Evolutionary conservation across 495 filamentous ascomycete species (phyloP).

Genomic region (Parathielavia appendiculata): DNA sequence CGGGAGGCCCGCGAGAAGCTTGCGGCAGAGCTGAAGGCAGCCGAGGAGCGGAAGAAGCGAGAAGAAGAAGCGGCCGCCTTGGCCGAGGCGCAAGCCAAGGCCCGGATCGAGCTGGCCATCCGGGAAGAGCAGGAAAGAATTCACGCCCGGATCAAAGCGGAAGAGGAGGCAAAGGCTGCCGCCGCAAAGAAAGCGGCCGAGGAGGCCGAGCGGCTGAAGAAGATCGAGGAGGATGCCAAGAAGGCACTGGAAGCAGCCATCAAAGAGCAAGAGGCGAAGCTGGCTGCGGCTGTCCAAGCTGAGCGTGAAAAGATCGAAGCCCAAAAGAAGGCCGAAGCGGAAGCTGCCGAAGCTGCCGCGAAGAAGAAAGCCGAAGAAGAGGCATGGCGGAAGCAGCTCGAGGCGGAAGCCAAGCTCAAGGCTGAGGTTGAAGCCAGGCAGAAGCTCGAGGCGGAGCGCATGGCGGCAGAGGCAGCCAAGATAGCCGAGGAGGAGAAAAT

Average conservation of each 20-base stretch:
- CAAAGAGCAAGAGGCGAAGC: conserved; percentile 44
- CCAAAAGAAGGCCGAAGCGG: conserved; percentile 37
- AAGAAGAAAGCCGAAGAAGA: conserved; percentile 46
- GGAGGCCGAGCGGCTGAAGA: conserved; percentile 23
- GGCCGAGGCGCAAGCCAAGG: conserved; percentile 39
- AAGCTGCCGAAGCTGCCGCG: conserved; percentile 37
- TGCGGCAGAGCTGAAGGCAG: conserved; percentile 32
- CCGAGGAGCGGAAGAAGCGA: conserved; percentile 43
- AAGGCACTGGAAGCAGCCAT: conserved; percentile 50
- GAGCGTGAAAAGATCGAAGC: conserved; percentile 36
- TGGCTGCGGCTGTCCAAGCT: conserved; percentile 25
- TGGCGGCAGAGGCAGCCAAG: conserved; percentile 28
- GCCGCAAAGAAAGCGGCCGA: conserved; percentile 34
- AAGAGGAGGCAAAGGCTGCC: conserved; percentile 29
- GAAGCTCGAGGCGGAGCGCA: conserved; percentile 39
- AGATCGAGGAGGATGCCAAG: conserved; percentile 38
- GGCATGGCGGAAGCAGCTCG: conserved; percentile 40
- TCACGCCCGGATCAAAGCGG: conserved; percentile 18
- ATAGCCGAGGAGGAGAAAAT: conserved; percentile 34
- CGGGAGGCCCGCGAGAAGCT: conserved; percentile 42
- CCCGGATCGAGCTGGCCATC: conserved; percentile 33
- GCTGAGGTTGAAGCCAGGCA: conserved; percentile 41
- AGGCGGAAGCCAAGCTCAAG: conserved; percentile 42
- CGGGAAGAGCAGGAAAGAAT: conserved; percentile 31
- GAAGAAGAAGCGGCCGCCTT: conserved; percentile 47